A percentile compares a stretch with the other conserved stretches of the same genome.
Conservation (phyloP, 179 eudicot species). For the Gypsophila paniculata region DNA sequence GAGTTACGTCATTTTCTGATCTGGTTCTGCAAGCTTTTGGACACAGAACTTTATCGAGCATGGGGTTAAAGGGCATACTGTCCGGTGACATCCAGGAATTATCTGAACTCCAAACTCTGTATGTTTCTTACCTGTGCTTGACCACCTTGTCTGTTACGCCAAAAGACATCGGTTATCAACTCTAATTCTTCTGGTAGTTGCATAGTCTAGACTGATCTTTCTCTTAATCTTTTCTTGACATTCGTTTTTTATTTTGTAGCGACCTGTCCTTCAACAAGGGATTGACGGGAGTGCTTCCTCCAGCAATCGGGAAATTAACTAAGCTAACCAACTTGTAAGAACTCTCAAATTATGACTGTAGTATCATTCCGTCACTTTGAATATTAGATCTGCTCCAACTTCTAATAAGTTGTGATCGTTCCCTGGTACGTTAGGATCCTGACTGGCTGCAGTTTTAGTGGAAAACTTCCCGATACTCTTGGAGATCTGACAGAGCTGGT, state of each 20-base stretch:
- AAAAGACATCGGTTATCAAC: neutral
- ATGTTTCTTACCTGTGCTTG: constrained; percentile 26
- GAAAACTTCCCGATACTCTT: constrained; percentile 49
- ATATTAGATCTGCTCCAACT: neutral
- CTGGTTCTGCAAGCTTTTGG: constrained; percentile 10
- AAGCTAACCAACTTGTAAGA: constrained; percentile 56
- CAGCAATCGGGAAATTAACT: constrained; percentile 41
- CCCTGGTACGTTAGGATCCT: constrained; percentile 35
- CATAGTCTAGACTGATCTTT: neutral
- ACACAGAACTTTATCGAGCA: constrained; percentile 57
- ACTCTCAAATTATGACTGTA: neutral
- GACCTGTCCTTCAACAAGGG: constrained; percentile 56
- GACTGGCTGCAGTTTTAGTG: constrained; percentile 55
- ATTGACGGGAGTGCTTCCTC: constrained; percentile 46
- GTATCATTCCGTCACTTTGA: neutral
- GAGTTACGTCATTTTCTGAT: constrained; percentile 12
- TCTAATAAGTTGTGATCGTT: neutral
- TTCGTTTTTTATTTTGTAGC: constrained; percentile 25
- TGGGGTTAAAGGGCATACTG: constrained; percentile 55
- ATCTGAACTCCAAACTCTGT: constrained; percentile 58
- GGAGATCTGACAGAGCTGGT: constrained; percentile 48
- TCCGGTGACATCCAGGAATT: constrained; percentile 53
- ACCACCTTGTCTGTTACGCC: neutral
- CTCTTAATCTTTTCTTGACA: constrained; percentile 2
- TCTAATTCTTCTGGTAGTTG: neutral